These are phyloP conservation scores for Tephrocybe sp. DNA, from an alignment of 768 basidiomycete genomes.

Conservation along the genomic window DNA sequence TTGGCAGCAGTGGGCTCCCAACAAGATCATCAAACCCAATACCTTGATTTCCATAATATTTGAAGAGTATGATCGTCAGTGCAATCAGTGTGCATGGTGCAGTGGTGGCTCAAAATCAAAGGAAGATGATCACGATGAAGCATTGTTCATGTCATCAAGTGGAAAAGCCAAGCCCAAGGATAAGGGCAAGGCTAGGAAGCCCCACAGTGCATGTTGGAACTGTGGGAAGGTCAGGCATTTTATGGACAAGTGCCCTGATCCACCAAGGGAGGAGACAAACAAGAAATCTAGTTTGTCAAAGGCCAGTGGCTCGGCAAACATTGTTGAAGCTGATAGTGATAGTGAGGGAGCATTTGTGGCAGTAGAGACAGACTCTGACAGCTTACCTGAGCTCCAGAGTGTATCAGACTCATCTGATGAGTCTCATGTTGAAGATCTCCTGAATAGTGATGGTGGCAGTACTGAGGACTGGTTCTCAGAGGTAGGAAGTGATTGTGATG, in stretches of 20 bases:
- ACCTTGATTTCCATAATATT: slow-evolving; percentile 23
- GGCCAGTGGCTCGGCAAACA: slow-evolving; percentile 13
- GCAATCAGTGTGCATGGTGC: too few relatives aligned
- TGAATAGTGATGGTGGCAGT: not conserved
- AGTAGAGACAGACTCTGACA: not conserved
- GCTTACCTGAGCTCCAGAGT: too few relatives aligned
- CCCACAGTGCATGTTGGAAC: slow-evolving; percentile 23
- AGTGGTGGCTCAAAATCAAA: too few relatives aligned
- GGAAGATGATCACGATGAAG: too few relatives aligned
- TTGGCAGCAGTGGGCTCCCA: slow-evolving; percentile 13
- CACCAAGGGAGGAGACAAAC: slow-evolving; percentile 17
- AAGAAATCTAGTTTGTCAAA: too few relatives aligned
- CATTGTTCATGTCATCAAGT: not conserved
- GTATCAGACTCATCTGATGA: too few relatives aligned
- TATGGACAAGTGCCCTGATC: slow-evolving; percentile 20
- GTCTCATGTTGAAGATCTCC: not conserved
- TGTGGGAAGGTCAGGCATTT: slow-evolving; percentile 28
- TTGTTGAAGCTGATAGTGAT: slow-evolving; percentile 11
- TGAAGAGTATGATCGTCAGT: slow-evolving; percentile 27
- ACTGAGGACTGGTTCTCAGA: slow-evolving; percentile 12
- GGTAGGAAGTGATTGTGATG: too few relatives aligned
- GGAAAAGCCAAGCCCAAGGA: slow-evolving; percentile 11
- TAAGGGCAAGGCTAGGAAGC: slow-evolving; percentile 18
- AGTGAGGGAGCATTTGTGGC: not conserved
- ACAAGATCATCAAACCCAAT: slow-evolving; percentile 19